These are phyloP conservation scores for Floccularia luteovirens DNA, from an alignment of 768 basidiomycete species.

Conservation along the genomic window DNA sequence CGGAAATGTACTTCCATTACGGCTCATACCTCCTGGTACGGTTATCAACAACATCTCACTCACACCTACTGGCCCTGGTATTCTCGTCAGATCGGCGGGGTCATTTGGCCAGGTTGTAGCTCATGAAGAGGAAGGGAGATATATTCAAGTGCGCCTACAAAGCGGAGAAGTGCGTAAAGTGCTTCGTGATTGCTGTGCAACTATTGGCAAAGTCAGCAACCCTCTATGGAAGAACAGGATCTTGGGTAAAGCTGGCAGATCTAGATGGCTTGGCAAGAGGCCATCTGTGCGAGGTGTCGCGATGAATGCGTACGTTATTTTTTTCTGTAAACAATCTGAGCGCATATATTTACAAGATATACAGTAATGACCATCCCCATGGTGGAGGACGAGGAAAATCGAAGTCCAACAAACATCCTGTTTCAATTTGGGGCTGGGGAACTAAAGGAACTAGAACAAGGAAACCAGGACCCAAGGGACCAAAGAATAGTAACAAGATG, in stretches of 20 bases:
- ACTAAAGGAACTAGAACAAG: conserved; percentile 91
- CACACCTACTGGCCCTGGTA: conserved; percentile 63
- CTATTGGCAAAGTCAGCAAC: conserved; percentile 90
- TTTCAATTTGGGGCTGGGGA: conserved; percentile 88
- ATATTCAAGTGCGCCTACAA: conserved; percentile 79
- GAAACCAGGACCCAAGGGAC: conserved; percentile 86
- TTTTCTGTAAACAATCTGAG: conserved; percentile 3
- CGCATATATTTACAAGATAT: conserved; percentile 1
- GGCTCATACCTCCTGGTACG: conserved; percentile 88
- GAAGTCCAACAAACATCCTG: conserved; percentile 92
- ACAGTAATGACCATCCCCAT: conserved; percentile 85
- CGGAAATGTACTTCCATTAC: conserved; percentile 89
- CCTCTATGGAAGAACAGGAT: conserved; percentile 77
- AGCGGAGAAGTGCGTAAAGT: conserved; percentile 92
- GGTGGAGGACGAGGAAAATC: conserved; percentile 98
- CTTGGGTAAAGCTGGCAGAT: conserved; percentile 89
- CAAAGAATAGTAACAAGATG: conserved; percentile 86
- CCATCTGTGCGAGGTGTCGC: conserved; percentile 91
- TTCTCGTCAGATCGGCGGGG: conserved; percentile 88
- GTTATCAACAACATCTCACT: conserved; percentile 84
- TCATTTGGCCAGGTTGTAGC: conserved; percentile 75
- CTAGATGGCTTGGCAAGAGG: conserved; percentile 78
- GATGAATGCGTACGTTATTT: conserved; percentile 79
- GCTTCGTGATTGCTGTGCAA: conserved; percentile 75
- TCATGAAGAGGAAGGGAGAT: conserved; percentile 64